phyloP scores from a whole-genome alignment of 176 grass and related monocot species.

The Oryza nivara region DNA sequence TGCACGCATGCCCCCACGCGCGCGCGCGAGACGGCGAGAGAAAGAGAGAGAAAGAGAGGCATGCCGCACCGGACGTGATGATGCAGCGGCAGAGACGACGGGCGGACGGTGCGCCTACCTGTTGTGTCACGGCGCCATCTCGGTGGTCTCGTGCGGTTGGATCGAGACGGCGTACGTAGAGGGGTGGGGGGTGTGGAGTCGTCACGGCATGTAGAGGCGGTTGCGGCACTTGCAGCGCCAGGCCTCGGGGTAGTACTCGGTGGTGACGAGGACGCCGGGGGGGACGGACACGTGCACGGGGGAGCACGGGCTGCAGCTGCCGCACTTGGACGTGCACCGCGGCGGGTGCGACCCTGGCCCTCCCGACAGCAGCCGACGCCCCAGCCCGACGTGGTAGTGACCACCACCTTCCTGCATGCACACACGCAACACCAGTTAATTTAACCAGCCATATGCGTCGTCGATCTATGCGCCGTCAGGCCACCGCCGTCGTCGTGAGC shows the following conservation, averaged over 20 bases:
- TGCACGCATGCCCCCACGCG: not conserved
- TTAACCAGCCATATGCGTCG: too few relatives aligned
- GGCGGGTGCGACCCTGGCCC: constrained; percentile 77
- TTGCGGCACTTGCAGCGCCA: constrained; percentile 93
- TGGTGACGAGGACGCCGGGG: constrained; percentile 57
- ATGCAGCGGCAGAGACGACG: not conserved
- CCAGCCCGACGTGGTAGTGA: not conserved
- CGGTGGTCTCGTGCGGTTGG: not conserved
- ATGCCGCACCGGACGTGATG: not conserved
- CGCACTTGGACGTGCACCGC: constrained; percentile 75
- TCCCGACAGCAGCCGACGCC: constrained; percentile 40
- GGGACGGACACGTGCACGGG: constrained; percentile 83
- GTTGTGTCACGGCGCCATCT: not conserved
- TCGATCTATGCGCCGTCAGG: not conserved
- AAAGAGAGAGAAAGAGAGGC: too few relatives aligned
- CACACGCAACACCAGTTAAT: too few relatives aligned
- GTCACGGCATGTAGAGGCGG: constrained; percentile 81
- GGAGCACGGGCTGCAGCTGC: constrained; percentile 73
- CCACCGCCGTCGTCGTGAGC: not conserved
- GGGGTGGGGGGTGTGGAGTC: too few relatives aligned
- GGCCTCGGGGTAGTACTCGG: constrained; percentile 94
- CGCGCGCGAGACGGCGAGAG: not conserved
- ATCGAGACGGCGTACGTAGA: not conserved
- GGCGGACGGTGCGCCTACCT: not conserved
- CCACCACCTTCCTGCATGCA: not conserved